Base-by-base conservation (phyloP, 176 grass and related monocot species). In the Guadua angustifolia region DNA sequence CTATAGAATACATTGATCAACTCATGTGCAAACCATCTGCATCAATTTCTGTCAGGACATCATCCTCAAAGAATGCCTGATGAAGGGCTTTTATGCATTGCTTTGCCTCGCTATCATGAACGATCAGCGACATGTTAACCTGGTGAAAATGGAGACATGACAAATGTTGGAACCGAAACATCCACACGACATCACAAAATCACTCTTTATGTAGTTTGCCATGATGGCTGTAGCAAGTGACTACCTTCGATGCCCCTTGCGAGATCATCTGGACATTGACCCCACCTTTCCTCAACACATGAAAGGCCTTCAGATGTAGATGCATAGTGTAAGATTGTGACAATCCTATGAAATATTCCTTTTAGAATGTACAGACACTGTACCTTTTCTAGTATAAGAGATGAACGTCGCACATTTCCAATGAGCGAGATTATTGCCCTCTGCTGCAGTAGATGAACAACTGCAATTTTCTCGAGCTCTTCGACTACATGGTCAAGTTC, bases 191-290 rank as follows among this genome's bases (percentile, higher is more conserved):
- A 32, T 18, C 53, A 17, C 5, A 39, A 56, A 13, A 72, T 33
- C 29, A 42, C 18, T 59, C 70, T 39, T 26, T 45, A 11, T 2
- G 3, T 66, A 66, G 36, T 80, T 68, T 58, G 40, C 57, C 4
- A 14, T 40, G 69, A 56, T 13, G 62, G n/a, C 69, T 16, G 29
- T 9, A 77, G 17, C 8, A 50, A 57, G 5, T 12, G 38, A 49
- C 25, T 86, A 99, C 97, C 91, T 99, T 99, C 5, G 97, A 99
- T 38, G 96, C 93, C 39, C 96, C 96, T 47, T 95, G 96, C 10
- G 97, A 99, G 73, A 99, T 96, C 97, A 99, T 99, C 78, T 99
- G 91, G 32, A 99, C 97, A 56, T 94, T 95, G 21, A 99, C 85
- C 22, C 88, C 84, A 26, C 73, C 94, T 86, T 92, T 92, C 88